Evolutionary conservation across 371 early-diverging fungal species (phyloP).

Genomic region (Lichtheimia ornata): DNA sequence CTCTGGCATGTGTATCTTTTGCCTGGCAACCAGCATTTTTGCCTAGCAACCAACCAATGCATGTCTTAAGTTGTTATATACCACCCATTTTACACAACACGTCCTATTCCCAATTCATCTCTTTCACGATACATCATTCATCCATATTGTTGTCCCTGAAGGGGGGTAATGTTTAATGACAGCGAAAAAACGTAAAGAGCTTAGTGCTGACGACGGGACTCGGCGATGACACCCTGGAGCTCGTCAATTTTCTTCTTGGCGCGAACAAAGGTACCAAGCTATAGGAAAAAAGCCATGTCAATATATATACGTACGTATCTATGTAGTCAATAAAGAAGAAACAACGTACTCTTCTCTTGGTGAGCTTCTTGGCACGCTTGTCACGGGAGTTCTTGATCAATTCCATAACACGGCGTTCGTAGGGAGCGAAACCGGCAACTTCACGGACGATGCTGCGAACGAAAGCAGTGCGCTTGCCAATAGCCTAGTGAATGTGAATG

Average conservation of each 20-base stretch:
- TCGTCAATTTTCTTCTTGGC: slow-evolving; percentile 99
- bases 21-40: too few relatives aligned
- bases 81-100: too few relatives aligned
- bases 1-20: too few relatives aligned
- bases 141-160: too few relatives aligned
- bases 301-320: neutral
- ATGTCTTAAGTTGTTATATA: too few relatives aligned
- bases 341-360: slow-evolving; percentile 90
- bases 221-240: slow-evolving; percentile 90
- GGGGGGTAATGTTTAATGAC: too few relatives aligned
- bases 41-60: too few relatives aligned
- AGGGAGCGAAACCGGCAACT: slow-evolving; percentile 97
- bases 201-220: slow-evolving; percentile 80
- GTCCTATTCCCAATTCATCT: too few relatives aligned
- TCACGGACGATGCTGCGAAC: slow-evolving; percentile 95
- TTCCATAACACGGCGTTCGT: slow-evolving; percentile 99
- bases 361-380: slow-evolving; percentile 98
- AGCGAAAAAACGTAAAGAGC: neutral
- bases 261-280: slow-evolving; percentile 96
- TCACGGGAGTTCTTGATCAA: slow-evolving; percentile 99
- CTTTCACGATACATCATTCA: too few relatives aligned
- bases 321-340: neutral
- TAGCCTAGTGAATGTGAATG: slow-evolving; percentile 44
- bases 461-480: slow-evolving; percentile 86
- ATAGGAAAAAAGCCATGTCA: slow-evolving; percentile 6